Evolutionary conservation across 345 rosid species (phyloP).

Genomic region (Cochlearia excelsa): DNA sequence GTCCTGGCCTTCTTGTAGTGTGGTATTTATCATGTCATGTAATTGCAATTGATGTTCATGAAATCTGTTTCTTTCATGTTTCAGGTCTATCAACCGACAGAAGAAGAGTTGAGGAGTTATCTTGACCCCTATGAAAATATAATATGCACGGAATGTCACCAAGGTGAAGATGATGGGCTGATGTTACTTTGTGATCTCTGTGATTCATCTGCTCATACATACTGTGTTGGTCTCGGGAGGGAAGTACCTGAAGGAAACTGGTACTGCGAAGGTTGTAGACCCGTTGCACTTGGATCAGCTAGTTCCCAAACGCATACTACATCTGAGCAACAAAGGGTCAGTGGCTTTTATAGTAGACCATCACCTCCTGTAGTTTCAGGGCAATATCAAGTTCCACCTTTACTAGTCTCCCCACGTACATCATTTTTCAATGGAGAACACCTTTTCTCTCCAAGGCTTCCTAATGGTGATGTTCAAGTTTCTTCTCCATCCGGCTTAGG

Average conservation of each 20-base stretch:
- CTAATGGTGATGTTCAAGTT: slow-evolving; percentile 46
- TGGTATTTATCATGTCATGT: slow-evolving; percentile 2
- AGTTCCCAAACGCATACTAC: slow-evolving; percentile 54
- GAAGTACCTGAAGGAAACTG: slow-evolving; percentile 98
- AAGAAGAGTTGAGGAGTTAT: slow-evolving; percentile 94
- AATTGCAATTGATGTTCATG: slow-evolving; percentile 10
- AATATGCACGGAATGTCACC: slow-evolving; percentile 88
- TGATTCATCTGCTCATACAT: slow-evolving; percentile 98
- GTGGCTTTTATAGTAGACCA: slow-evolving; percentile 47
- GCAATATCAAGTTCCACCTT: slow-evolving; percentile 49
- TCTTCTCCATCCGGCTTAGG: slow-evolving; percentile 71
- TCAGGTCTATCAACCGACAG: slow-evolving; percentile 95
- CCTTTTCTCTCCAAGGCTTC: slow-evolving; percentile 67
- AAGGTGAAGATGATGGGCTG: slow-evolving; percentile 95
- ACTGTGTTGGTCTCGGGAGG: slow-evolving; percentile 89
- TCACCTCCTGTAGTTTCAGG: slow-evolving; percentile 45
- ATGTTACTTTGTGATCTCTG: slow-evolving; percentile 96
- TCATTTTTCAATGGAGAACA: slow-evolving; percentile 47
- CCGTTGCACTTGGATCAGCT: slow-evolving; percentile 71
- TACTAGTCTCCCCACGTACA: slow-evolving; percentile 51
- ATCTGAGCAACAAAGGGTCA: slow-evolving; percentile 52
- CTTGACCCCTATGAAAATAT: slow-evolving; percentile 92
- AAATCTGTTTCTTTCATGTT: slow-evolving; percentile 6
- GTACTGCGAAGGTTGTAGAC: slow-evolving; percentile 96
- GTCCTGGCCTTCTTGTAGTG: slow-evolving; percentile 5